Percentiles rank a stretch among this genome's conserved stretches.
phyloP scores from a whole-genome alignment of 2,329 filamentous ascomycete genomes.

The Aspergillus intermedius region DNA sequence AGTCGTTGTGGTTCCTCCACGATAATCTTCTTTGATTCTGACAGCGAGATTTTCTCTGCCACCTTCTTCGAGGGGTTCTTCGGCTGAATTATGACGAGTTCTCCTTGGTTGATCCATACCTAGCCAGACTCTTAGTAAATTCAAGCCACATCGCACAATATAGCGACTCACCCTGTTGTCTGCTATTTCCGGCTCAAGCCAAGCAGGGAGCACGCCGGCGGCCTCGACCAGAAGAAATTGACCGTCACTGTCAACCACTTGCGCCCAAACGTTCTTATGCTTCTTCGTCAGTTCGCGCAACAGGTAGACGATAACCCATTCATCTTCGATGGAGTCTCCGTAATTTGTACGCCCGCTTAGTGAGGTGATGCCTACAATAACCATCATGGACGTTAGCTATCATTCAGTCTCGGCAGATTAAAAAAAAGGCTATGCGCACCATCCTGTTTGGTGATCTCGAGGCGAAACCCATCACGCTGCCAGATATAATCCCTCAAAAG shows the following conservation, averaged over 20 bases:
- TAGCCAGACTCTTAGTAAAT: slow-evolving; percentile 13
- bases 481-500: slow-evolving; percentile 85
- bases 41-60: slow-evolving; percentile 50
- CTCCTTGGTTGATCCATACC: slow-evolving; percentile 79
- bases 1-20: slow-evolving; percentile 51
- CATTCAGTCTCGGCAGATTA: neutral
- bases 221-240: slow-evolving; percentile 95
- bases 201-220: slow-evolving; percentile 76
- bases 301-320: slow-evolving; percentile 93
- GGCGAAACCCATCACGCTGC: slow-evolving; percentile 77
- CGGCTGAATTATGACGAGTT: slow-evolving; percentile 64
- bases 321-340: slow-evolving; percentile 91
- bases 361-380: slow-evolving; percentile 43
- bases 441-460: slow-evolving; percentile 57
- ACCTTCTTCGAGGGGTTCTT: slow-evolving; percentile 40
- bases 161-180: slow-evolving; percentile 57
- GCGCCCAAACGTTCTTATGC: slow-evolving; percentile 70
- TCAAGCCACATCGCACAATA: neutral
- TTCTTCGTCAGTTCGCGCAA: slow-evolving; percentile 71
- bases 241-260: slow-evolving; percentile 79
- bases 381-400: slow-evolving; percentile 3
- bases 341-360: slow-evolving; percentile 77
- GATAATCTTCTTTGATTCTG: slow-evolving; percentile 60
- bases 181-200: slow-evolving; percentile 88
- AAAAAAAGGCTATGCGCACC: slow-evolving; percentile 41